Evolutionary conservation across 805 yeast species (phyloP), one percentile per base, ranked within the genome.

Genomic region (Monosporozyma yasuniensis): DNA sequence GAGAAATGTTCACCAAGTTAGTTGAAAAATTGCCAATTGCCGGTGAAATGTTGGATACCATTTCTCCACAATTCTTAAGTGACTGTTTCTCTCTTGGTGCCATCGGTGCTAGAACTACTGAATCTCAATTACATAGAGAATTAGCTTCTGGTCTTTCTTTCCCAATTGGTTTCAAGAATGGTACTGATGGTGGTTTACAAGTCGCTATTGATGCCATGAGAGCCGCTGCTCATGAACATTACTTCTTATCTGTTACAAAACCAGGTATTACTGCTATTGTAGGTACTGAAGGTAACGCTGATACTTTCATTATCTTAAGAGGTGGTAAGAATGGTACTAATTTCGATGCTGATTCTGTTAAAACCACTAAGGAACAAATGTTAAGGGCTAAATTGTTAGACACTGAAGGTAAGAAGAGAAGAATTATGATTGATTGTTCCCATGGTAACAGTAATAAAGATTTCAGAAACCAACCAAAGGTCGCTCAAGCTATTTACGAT

Each of bases 131-230:
- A 49, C 99, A 91, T 70, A 83, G 99, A 69, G 99, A 91, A 70
- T 78, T 91, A 58, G 96, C 98, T 3, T 89, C 97, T 0, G 99
- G 98, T 30, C 74, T 93, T 44, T 87, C 96, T 3, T 91, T 93
- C 88, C 99, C 99, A 42, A 88, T 91, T 52, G 99, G 99, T 48
- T 91, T 91, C 83, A 91, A 91, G 68, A 91, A 91, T 65, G 98
- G 98, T 64, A 91, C 99, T 39, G 98, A 93, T 68, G 99, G 99
- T 64, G 81, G 90, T 43, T 70, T 93, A 47, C 95, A 88, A 58
- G 97, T 91, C 54, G 96, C 97, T 34, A 76, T 91, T 54, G 99
- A 91, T 65, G 99, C 99, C 27, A 78, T 88, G 65, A 78, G 87
- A 63, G 91, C 98, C 45, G 95, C 98, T 42, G 74, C 90, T 25